These are phyloP conservation scores for Thalassiosira hispida DNA, from an alignment of 352 stramenopile genomes.

Conservation along the genomic window DNA sequence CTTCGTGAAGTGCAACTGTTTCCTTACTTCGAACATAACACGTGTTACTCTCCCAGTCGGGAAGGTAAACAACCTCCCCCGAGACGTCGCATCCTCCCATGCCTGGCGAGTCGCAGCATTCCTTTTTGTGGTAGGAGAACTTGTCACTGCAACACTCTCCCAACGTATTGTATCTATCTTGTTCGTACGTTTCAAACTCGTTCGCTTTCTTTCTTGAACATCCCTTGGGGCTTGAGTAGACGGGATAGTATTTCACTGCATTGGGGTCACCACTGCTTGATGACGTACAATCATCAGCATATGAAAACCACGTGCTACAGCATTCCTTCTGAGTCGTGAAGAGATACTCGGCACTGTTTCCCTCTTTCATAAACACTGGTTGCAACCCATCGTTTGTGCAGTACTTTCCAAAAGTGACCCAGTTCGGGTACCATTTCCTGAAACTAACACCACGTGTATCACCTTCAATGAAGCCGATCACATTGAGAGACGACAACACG, in stretches of 20 bases:
- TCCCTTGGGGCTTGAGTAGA: not conserved
- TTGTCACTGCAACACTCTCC: constrained; percentile 22
- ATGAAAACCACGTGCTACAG: constrained; percentile 26
- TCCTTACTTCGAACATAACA: constrained; percentile 12
- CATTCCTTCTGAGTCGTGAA: constrained; percentile 14
- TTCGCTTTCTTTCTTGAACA: constrained; percentile 13
- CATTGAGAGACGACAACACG: not conserved
- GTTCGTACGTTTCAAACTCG: constrained; percentile 11
- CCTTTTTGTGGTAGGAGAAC: constrained; percentile 13
- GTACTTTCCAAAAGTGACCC: not conserved
- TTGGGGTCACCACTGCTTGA: not conserved
- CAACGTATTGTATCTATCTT: constrained; percentile 17
- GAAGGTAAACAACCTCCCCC: constrained; percentile 16
- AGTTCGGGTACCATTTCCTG: constrained; percentile 33
- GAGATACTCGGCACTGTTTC: constrained; percentile 14
- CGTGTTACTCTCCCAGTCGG: constrained; percentile 22
- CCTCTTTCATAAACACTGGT: constrained; percentile 15
- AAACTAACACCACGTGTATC: constrained; percentile 15
- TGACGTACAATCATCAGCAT: not conserved
- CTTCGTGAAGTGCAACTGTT: not conserved
- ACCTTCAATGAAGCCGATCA: constrained; percentile 17
- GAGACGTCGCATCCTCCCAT: constrained; percentile 21
- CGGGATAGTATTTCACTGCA: constrained; percentile 16
- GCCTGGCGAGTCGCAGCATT: constrained; percentile 24
- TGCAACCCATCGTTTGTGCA: constrained; percentile 28